Evolutionary conservation across 2,329 filamentous ascomycete genomes (phyloP), one percentile per base, ranked within the genome.

Genomic region (Westerdykella aurantiaca): DNA sequence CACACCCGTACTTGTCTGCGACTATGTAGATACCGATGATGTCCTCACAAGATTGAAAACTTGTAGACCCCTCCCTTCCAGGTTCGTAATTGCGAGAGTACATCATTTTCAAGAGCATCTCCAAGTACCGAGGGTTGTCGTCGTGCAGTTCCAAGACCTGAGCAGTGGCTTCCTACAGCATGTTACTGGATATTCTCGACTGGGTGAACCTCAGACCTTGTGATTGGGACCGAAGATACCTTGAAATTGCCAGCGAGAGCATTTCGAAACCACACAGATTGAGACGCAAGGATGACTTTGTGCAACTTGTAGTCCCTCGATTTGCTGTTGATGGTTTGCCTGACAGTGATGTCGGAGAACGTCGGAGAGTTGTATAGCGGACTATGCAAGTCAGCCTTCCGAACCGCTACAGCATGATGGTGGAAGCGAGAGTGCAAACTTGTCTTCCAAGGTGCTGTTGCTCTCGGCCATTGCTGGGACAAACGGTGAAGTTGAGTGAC

Each of bases 171-270:
- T 48, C 47, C 45, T 52, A 23, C 25, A 12, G 9, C 25, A 29
- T 29, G 25, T 29, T 29, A 29, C 25, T 12, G 2, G 2, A 10
- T 29, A 29, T 29, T 29, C 25, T 12, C 25, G 25, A 9, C 25
- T 7, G 25, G 25, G 10, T 12, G 11, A 12, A 29, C 7, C 25
- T 29, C 2, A 2, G 11, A 29, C 25, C 3, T 10, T 5, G 25
- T 3, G 9, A 5, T 29, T 29, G 25, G 25, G 10, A 13, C 31
- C 13, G 13, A 21, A 1, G 13, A 5, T 34, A 48, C 48, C 40
- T 52, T 43, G 50, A 47, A 54, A 14, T 42, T 38, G 5, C 48
- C 51, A 3, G 39, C 44, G 37, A 56, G 49, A 7, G 42, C 45
- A 6, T 42, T 47, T 37, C 31, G 18, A 17, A 46, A 46, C 31